Base-by-base conservation (phyloP, 2,329 filamentous ascomycete genomes). In the Diaporthe citrichinensis region DNA sequence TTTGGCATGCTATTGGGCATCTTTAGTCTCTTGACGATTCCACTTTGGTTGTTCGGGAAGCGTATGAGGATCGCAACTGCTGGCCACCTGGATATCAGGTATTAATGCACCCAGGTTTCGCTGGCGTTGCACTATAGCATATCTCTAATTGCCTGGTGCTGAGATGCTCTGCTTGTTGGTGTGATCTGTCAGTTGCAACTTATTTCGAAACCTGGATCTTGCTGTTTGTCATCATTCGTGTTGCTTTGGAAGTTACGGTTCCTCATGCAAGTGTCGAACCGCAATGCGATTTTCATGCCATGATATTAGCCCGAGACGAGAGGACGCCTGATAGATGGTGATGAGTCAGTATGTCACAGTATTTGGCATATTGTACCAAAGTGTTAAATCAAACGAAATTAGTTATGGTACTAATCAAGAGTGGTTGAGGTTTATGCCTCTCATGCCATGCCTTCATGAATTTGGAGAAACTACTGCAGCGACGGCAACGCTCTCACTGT, bases 1-100 rank as follows among this genome's bases (percentile, higher is more conserved):
- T 90, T 90, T 76, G 87, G 86, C 0, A 86, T 87, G 80, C 78
- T 90, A 2, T 86, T 90, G 86, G 88, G 86, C 0, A 36, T 88
- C 0, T 90, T 91, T 78, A 80, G 83, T 1, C 69, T 86, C 17
- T 31, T 86, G 9, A 81, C 80, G 1, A 75, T 85, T 15, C 84
- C 84, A 0, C 74, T 85, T 1, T 82, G 83, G 79, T 58, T 82
- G 25, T 81, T 73, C 20, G 84, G 84, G 10, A 85, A 85, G 79
- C 78, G 84, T 14, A 81, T 82, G 79, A 81, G 84, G 34, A 84
- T 85, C 57, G 84, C 83, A 0, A 85, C 81, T 10, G 78, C 79
- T 58, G 36, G 4, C 2, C 65, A 68, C 31, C 15, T 68, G 65
- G 65, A 68, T 7, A 39, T 68, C 34, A 53, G 46, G 34, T 28